These are phyloP conservation scores for Sphagnum tenellum DNA, from an alignment of 225 moss, liverwort and hornwort species.

Conservation along the genomic window DNA sequence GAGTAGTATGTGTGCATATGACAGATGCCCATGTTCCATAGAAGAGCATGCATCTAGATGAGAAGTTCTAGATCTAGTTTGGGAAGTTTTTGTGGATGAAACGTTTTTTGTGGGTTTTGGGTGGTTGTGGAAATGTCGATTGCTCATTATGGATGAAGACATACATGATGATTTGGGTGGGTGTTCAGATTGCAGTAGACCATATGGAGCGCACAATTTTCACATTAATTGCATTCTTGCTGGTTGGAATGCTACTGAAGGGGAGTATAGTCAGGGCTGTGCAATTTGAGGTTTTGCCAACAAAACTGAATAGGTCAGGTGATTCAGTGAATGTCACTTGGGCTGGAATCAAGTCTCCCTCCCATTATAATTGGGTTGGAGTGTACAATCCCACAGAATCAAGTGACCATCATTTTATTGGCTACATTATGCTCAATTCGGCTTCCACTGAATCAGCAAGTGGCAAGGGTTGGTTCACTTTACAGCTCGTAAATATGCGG, in stretches of 20 bases:
- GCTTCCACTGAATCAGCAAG: constrained; percentile 21
- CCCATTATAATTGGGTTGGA: constrained; percentile 65
- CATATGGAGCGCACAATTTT: neutral
- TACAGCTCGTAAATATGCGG: constrained; percentile 40
- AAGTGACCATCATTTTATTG: constrained; percentile 55
- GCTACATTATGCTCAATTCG: constrained; percentile 29
- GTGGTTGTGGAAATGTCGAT: no score
- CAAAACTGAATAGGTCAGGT: constrained; percentile 21
- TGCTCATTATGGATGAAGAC: no score
- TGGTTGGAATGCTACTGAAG: neutral
- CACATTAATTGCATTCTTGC: neutral
- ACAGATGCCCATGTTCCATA: no score
- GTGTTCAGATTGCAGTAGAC: no score
- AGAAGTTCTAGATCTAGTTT: no score
- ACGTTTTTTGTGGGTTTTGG: no score
- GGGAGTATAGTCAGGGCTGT: neutral
- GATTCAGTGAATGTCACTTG: constrained; percentile 49
- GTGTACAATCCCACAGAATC: constrained; percentile 76
- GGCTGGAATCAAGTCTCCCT: constrained; percentile 35
- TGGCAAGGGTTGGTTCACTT: constrained; percentile 15
- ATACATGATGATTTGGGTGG: no score
- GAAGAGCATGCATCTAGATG: no score
- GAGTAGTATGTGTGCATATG: no score
- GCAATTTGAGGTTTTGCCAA: constrained; percentile 14
- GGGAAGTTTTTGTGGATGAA: no score